Evolutionary conservation across 176 grass and related monocot genomes (phyloP).

Genomic region (Carex myosuroides): DNA sequence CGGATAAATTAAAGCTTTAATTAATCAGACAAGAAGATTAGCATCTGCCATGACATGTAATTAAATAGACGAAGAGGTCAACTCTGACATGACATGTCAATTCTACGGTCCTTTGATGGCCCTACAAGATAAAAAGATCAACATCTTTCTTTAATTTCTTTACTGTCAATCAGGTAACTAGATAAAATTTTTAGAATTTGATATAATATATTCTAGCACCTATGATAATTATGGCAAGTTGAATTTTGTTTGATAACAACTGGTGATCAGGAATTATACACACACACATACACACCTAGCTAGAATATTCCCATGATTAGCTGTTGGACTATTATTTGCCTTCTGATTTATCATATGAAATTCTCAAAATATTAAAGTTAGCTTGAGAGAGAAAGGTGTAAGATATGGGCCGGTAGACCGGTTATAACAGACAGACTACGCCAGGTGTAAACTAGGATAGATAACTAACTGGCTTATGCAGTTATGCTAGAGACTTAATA

Average conservation of each 20-base stretch:
- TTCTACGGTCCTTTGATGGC: background rate
- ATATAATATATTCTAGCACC: background rate
- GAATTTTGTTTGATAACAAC: background rate
- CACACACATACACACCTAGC: background rate
- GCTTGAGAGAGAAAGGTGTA: background rate
- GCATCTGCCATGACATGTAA: background rate
- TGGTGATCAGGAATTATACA: background rate
- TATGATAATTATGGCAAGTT: slow-evolving; percentile 15
- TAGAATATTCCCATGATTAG: slow-evolving; percentile 16
- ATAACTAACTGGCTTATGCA: slow-evolving; percentile 2
- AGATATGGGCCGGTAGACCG: background rate
- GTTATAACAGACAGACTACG: slow-evolving; percentile 15
- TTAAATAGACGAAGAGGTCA: background rate
- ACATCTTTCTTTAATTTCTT: background rate
- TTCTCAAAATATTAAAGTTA: background rate
- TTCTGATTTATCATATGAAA: background rate
- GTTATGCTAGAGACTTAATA: background rate
- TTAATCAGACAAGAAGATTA: slow-evolving; percentile 14
- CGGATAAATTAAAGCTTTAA: background rate
- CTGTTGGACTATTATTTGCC: background rate
- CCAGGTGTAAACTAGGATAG: slow-evolving; percentile 11
- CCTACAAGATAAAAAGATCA: slow-evolving; percentile 29
- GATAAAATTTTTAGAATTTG: background rate
- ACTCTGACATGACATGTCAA: background rate
- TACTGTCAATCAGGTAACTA: background rate